Evolutionary conservation across 2,329 filamentous ascomycete species (phyloP), one percentile per base, ranked within the genome.

Genomic region (Diaporthe sp.): DNA sequence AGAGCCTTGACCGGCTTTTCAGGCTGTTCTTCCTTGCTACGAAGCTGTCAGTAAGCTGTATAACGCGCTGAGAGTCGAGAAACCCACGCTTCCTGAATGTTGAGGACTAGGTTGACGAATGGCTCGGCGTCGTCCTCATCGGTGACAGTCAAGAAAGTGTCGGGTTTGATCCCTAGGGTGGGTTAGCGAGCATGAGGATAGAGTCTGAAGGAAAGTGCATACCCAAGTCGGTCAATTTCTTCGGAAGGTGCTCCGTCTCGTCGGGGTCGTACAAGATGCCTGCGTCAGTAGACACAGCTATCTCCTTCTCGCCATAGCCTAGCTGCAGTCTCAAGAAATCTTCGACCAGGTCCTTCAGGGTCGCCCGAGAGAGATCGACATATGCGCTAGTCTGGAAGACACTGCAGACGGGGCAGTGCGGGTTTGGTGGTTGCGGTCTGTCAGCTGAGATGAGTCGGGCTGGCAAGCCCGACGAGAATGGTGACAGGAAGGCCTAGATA

Each of bases 221-320:
- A 91, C 91, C 94, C 12, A 98, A 88, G 28, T 98, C 94, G 37
- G 85, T 88, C 70, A 99, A 89, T 76, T 94, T 95, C 86, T 95
- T 97, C 1, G 88, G 84, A 1, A 98, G 86, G 80, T 98, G 97
- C 75, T 97, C 94, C 6, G 95, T 95, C 80, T 98, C 91, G 74
- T 98, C 97, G 0, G 93, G 91, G 80, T 98, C 97, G 80, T 98
- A 98, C 57, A 98, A 88, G n/a, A 96, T 88, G 70, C 93, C 93
- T 13, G 90, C 87, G 9, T 95, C 93, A 75, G 91, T 95, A 81
- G 90, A 94, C 75, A 98, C 86, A 4, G 93, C 93, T 78, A 98
- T 91, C 71, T 98, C 95, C 75, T 87, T 90, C 39, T 95, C 92
- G 7, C 92, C 91, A 81, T 97, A 98, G 4, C 93, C 93, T 2